These are phyloP conservation scores for Trichoderma sp. DNA, from an alignment of 2,329 filamentous ascomycete species.

Conservation along the genomic window DNA sequence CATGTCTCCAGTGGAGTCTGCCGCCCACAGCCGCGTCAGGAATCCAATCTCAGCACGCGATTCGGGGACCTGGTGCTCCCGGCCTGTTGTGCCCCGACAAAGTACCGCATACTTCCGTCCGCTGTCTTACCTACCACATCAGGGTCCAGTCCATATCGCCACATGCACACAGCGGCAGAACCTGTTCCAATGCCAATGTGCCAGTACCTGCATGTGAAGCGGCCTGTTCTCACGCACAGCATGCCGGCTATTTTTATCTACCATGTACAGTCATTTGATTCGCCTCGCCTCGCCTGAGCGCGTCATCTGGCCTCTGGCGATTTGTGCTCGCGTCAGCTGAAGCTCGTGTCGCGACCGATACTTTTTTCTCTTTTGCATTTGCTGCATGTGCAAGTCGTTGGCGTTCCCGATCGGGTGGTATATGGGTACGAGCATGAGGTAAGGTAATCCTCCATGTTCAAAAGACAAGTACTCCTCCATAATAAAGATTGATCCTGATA, in stretches of 20 bases:
- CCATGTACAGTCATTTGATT: slow-evolving; percentile 13
- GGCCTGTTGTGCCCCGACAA: too few relatives aligned
- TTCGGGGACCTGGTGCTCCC: too few relatives aligned
- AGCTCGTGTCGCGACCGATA: slow-evolving; percentile 5
- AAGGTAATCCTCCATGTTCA: too few relatives aligned
- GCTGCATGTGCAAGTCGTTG: not conserved
- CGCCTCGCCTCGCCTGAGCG: slow-evolving; percentile 14
- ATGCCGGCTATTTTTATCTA: slow-evolving; percentile 6
- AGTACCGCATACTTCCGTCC: too few relatives aligned
- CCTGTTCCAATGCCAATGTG: not conserved
- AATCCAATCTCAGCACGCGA: too few relatives aligned
- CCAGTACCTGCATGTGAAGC: slow-evolving; percentile 23
- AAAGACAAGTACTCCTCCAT: too few relatives aligned
- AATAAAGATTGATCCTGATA: not conserved
- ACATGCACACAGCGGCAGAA: too few relatives aligned
- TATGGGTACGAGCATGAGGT: not conserved
- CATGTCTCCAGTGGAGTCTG: too few relatives aligned
- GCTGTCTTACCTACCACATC: too few relatives aligned
- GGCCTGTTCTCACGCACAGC: slow-evolving; percentile 8
- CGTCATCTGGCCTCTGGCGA: slow-evolving; percentile 1
- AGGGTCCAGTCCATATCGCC: too few relatives aligned
- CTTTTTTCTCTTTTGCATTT: not conserved
- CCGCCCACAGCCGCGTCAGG: too few relatives aligned
- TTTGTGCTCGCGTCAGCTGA: slow-evolving; percentile 11
- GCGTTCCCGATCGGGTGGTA: not conserved